Base-by-base conservation (phyloP, 257 asterid species). In the Echium plantagineum region DNA sequence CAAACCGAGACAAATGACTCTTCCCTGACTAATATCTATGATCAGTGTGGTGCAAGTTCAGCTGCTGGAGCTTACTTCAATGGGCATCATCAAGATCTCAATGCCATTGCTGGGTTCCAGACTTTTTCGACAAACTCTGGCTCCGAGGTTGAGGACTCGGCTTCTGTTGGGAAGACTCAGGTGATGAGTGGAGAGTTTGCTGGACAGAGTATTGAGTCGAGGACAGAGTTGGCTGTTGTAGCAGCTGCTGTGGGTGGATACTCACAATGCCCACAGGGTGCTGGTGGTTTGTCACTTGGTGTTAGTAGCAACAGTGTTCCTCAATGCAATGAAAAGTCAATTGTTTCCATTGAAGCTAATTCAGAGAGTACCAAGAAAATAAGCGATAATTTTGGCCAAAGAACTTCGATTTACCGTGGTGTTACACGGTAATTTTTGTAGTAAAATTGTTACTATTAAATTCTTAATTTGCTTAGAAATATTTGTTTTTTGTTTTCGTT, bases 81-180 rank as follows among this genome's bases (percentile, higher is more conserved):
- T 31, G 79, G 32, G 32, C 32, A 28, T 28, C 32, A 28, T 28
- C 32, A 28, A 28, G 32, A 28, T 28, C 32, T 28, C 32, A 28
- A 28, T 28, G 32, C 32, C 9, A 53, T 84, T 1, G 60, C 82
- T 66, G 94, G 83, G 61, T 85, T 85, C 51, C 32, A 28, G 32
- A 28, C 32, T 6, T 28, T 28, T 28, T 28, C 32, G 32, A 28
- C 32, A 6, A 84, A 88, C 7, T 83, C 80, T 16, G 85, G 96
- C 32, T 28, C 32, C 0, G 95, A 90, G 61, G 94, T 87, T 17
- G 95, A 85, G 28, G 97, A 84, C 75, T 74, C 94, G 66, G 81
- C 81, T 13, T 77, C 83, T 18, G 84, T 56, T 8, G 86, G 72
- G 3, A 83, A 78, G 67, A 73, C 85, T 65, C 90, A 68, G 72